phyloP scores from a whole-genome alignment of 2,329 filamentous ascomycete genomes.

The Calonectria multiphialidica region DNA sequence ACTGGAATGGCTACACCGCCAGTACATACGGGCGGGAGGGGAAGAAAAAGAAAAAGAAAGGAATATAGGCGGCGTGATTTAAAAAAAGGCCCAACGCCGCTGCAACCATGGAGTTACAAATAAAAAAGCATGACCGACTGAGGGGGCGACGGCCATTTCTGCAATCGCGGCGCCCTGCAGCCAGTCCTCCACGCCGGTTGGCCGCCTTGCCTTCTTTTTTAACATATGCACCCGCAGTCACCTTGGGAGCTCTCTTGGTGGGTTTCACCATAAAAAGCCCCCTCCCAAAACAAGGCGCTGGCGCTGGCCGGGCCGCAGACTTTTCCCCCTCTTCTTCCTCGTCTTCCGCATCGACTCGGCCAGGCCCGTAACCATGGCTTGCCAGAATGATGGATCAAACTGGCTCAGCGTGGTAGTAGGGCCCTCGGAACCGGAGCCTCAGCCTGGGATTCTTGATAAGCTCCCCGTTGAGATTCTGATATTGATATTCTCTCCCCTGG shows the following conservation, averaged over 20 bases:
- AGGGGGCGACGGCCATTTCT: neutral
- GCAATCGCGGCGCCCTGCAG: neutral
- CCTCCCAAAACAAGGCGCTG: neutral
- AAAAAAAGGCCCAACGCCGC: neutral
- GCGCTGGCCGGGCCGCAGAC: neutral
- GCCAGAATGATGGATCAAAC: neutral
- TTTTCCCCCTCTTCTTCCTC: neutral
- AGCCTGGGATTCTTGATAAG: neutral
- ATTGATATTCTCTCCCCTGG: neutral
- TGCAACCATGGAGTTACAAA: neutral
- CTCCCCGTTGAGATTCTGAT: neutral
- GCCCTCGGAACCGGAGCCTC: neutral
- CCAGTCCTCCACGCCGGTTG: neutral
- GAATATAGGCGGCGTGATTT: neutral
- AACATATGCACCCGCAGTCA: neutral
- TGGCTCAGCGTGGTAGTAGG: slow-evolving; percentile 3
- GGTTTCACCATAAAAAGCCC: neutral
- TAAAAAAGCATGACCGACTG: neutral
- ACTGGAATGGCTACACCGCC: neutral
- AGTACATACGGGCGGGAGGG: neutral
- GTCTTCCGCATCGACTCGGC: neutral
- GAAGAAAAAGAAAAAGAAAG: neutral
- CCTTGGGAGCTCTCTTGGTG: too few relatives aligned
- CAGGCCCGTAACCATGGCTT: neutral
- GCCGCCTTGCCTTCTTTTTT: neutral